Conservation (phyloP, 768 basidiomycete genomes). For the Leucocoprinus leucothites region DNA sequence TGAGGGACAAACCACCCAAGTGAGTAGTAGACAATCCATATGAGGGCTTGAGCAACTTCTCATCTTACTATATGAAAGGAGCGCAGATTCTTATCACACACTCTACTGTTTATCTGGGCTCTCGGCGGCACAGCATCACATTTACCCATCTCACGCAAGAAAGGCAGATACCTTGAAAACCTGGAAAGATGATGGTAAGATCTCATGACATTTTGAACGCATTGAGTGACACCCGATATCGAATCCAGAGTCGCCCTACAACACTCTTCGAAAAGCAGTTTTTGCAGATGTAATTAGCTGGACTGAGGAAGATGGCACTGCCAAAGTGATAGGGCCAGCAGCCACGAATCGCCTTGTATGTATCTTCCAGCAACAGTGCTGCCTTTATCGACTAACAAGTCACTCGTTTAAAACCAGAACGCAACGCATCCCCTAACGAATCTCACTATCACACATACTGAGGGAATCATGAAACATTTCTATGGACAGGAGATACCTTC, state of each 20-base stretch:
- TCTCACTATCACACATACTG: constrained; percentile 34
- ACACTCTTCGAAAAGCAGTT: constrained; percentile 19
- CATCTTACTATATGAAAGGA: constrained; percentile 25
- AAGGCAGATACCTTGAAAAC: constrained; percentile 17
- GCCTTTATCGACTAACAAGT: not conserved
- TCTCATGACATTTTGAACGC: not conserved
- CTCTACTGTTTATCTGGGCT: constrained; percentile 90
- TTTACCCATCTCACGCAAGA: constrained; percentile 41
- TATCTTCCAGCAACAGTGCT: not conserved
- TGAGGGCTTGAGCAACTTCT: not conserved
- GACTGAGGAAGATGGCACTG: constrained; percentile 28
- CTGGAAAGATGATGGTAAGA: constrained; percentile 19
- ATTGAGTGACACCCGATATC: not conserved
- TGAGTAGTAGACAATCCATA: constrained; percentile 28
- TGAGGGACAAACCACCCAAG: constrained; percentile 97
- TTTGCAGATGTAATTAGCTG: constrained; percentile 27
- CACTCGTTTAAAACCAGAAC: constrained; percentile 20
- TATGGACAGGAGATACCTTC: constrained; percentile 17
- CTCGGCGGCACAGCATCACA: constrained; percentile 82
- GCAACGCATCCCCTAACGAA: constrained; percentile 34
- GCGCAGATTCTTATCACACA: constrained; percentile 95
- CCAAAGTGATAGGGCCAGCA: constrained; percentile 5
- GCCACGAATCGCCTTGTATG: constrained; percentile 26
- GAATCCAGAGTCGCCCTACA: constrained; percentile 15
- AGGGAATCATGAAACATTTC: constrained; percentile 26